Evolutionary conservation across 2,329 filamentous ascomycete species (phyloP).

Genomic region (Fusarium haematococcum): DNA sequence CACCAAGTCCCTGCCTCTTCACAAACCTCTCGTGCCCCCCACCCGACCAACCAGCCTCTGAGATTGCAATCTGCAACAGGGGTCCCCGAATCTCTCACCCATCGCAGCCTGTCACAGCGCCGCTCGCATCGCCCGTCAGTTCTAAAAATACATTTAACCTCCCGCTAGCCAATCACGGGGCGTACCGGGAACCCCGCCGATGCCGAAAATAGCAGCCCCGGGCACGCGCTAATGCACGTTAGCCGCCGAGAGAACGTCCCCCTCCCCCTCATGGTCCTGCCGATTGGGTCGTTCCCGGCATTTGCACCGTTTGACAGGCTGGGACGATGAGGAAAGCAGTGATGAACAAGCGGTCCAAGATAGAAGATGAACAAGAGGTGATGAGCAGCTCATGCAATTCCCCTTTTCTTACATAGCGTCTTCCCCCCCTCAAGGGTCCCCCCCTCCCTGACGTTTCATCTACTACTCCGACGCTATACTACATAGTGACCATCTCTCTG

Average conservation of each 20-base stretch:
- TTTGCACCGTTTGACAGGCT: background rate
- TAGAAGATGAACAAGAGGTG: background rate
- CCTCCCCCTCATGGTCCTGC: background rate
- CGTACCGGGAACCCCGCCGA: slow-evolving; percentile 14
- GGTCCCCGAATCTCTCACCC: slow-evolving; percentile 20
- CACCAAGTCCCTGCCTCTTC: slow-evolving; percentile 3
- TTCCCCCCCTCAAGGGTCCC: background rate
- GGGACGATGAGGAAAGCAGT: background rate
- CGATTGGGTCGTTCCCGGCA: background rate
- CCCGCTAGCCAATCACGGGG: slow-evolving; percentile 20
- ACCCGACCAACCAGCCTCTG: background rate
- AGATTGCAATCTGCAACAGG: slow-evolving; percentile 26
- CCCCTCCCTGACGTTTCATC: slow-evolving; percentile 17
- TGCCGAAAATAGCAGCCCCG: slow-evolving; percentile 33
- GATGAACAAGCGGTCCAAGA: too few species aligned
- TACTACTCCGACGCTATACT: slow-evolving; percentile 18
- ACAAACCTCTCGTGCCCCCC: background rate
- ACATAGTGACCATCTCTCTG: background rate
- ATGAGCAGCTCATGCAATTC: background rate
- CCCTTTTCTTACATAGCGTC: background rate
- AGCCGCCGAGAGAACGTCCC: slow-evolving; percentile 33
- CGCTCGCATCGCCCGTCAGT: slow-evolving; percentile 18
- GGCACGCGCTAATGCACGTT: slow-evolving; percentile 40
- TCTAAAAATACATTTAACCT: slow-evolving; percentile 35
- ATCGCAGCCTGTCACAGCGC: slow-evolving; percentile 29